Evolutionary conservation across 352 stramenopile species (phyloP), one percentile per base, ranked within the genome.

Genomic region (Phytophthora boehmeriae): DNA sequence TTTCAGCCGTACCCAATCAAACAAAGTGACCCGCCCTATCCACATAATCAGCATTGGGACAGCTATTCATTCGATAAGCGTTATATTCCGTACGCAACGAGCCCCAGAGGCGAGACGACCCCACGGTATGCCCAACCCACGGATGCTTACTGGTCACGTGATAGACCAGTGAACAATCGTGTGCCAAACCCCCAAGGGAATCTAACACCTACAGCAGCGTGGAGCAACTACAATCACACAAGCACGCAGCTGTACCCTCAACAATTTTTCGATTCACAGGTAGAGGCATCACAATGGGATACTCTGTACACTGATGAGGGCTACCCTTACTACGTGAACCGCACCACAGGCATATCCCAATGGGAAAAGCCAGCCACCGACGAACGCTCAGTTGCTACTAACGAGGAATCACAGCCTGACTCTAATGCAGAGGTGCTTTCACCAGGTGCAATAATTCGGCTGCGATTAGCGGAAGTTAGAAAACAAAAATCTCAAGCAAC

Each of bases 281-380:
- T 14, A 16, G 61, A 68, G 16, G 45, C 8, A 43, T 36, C 64
- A 44, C 46, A 78, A 32, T 95, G 83, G 80, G 80, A 92, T 11
- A 88, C 74, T 6, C 77, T 86, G 35, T 90, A 90, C 60, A 89
- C 78, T 0, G 56, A 83, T 39, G 78, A 95, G 42, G 86, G 86
- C 4, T 90, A 95, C 43, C 66, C 76, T 14, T 95, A 93, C 63
- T 95, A 92, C 47, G 80, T 93, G 14, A 87, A 92, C 64, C 71
- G 68, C 60, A 47, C 46, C 27, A 91, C 84, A 2, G 83, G 84
- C 17, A 58, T 78, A 23, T 95, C 86, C 0, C 86, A 92, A 52
- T 95, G 84, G 86, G 86, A 93, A 43, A 80, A 78, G n/a, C 83
- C 86, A 30, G 2, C 10, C 0, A 10, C 32, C 9, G 48, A 71